Evolutionary conservation across 179 eudicot genomes (phyloP).

Genomic region (Silene coronaria): DNA sequence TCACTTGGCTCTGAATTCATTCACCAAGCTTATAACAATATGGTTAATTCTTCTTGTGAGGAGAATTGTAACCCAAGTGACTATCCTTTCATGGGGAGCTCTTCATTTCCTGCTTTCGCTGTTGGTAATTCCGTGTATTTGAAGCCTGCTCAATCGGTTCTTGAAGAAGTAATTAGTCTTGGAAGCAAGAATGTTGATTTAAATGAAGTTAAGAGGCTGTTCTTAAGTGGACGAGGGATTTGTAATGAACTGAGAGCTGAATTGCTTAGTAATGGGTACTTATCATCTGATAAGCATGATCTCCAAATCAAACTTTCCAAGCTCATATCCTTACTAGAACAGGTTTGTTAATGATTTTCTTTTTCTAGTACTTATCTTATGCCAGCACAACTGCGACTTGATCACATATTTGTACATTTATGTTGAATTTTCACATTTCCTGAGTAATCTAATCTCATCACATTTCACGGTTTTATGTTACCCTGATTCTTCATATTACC

Average conservation of each 20-base stretch:
- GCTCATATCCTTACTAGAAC: slow-evolving; percentile 71
- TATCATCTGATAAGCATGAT: slow-evolving; percentile 50
- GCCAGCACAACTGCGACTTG: neutral
- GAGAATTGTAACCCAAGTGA: slow-evolving; percentile 32
- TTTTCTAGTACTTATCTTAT: neutral
- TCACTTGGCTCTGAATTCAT: slow-evolving; percentile 50
- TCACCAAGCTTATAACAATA: slow-evolving; percentile 31
- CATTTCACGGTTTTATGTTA: too few species aligned
- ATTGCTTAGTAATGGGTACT: slow-evolving; percentile 34
- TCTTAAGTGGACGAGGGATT: slow-evolving; percentile 33
- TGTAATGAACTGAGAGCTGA: slow-evolving; percentile 55
- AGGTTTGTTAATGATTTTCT: slow-evolving; percentile 38
- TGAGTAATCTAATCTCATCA: too few species aligned
- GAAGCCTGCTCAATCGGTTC: slow-evolving; percentile 66
- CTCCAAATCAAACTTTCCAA: slow-evolving; percentile 52
- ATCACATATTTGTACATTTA: too few species aligned
- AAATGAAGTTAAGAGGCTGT: slow-evolving; percentile 40
- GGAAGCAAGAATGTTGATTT: slow-evolving; percentile 44
- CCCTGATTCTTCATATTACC: too few species aligned
- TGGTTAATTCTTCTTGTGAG: slow-evolving; percentile 31
- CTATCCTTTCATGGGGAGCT: slow-evolving; percentile 30
- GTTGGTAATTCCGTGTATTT: slow-evolving; percentile 51
- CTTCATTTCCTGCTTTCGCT: slow-evolving; percentile 31
- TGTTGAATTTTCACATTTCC: too few species aligned
- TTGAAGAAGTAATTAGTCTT: slow-evolving; percentile 55